These are phyloP conservation scores for Hypoxylon rickii DNA, from an alignment of 495 filamentous ascomycete species.

Conservation along the genomic window DNA sequence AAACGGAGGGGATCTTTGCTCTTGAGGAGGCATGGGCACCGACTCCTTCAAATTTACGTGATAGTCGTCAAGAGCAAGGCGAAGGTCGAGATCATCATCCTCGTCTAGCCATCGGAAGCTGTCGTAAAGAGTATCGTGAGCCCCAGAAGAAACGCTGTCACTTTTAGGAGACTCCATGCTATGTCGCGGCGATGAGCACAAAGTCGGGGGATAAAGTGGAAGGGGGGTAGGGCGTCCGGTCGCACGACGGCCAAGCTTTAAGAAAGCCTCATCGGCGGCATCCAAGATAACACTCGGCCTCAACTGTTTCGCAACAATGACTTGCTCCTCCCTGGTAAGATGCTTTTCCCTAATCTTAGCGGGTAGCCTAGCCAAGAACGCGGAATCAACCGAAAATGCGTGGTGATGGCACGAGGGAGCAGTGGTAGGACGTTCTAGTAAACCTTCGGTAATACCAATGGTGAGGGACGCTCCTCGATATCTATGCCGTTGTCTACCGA, in stretches of 20 bases:
- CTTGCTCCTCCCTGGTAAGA: conserved; percentile 75
- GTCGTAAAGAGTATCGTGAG: conserved; percentile 59
- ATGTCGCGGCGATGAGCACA: conserved; percentile 33
- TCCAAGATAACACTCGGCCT: conserved; percentile 67
- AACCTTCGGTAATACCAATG: conserved; percentile 45
- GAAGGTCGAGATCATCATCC: conserved; percentile 73
- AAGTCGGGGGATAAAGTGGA: conserved; percentile 32
- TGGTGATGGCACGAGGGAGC: conserved; percentile 41
- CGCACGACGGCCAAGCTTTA: conserved; percentile 51
- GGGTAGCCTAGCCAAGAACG: conserved; percentile 72
- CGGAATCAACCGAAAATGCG: conserved; percentile 61
- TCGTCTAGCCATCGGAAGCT: conserved; percentile 82
- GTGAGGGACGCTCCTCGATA: conserved; percentile 45
- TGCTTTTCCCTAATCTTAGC: conserved; percentile 71
- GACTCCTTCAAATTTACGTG: conserved; percentile 52
- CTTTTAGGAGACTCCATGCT: conserved; percentile 46
- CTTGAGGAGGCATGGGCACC: conserved; percentile 45
- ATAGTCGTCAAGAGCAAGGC: conserved; percentile 61
- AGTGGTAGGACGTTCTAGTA: conserved; percentile 34
- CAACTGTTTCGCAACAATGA: conserved; percentile 59
- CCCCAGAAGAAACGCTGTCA: conserved; percentile 15
- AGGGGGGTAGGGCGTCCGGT: conserved; percentile 41
- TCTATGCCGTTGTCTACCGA: conserved; percentile 45
- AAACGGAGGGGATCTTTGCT: conserved; percentile 51
- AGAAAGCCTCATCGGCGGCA: conserved; percentile 70